Evolutionary conservation across 2,329 filamentous ascomycete genomes (phyloP).

Genomic region (Metarhizium guizhouense): DNA sequence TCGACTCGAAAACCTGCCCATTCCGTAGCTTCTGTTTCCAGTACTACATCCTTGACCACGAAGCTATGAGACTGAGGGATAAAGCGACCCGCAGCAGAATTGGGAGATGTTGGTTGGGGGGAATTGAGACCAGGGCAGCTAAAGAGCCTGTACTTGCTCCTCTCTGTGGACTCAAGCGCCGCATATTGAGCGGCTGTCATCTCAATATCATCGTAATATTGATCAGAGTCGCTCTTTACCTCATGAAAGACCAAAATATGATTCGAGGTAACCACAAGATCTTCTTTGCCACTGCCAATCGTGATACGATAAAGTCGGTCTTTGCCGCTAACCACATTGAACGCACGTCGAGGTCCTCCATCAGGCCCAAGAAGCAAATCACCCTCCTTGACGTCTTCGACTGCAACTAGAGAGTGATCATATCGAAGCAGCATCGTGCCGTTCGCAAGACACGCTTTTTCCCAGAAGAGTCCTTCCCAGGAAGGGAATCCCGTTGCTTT

Average conservation of each 20-base stretch:
- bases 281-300: slow-evolving; percentile 30
- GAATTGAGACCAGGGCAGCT: slow-evolving; percentile 22
- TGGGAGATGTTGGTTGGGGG: slow-evolving; percentile 10
- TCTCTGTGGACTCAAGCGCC: slow-evolving; percentile 25
- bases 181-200: slow-evolving; percentile 38
- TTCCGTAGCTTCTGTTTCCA: slow-evolving; percentile 32
- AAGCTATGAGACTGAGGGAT: slow-evolving; percentile 25
- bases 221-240: slow-evolving; percentile 14
- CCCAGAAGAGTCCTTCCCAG: slow-evolving; percentile 96
- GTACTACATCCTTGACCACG: slow-evolving; percentile 28
- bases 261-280: slow-evolving; percentile 39
- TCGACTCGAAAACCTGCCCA: slow-evolving; percentile 45
- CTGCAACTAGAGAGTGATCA: slow-evolving; percentile 33
- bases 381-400: slow-evolving; percentile 39
- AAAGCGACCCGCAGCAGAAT: slow-evolving; percentile 5
- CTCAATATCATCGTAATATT: slow-evolving; percentile 30
- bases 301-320: slow-evolving; percentile 40
- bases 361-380: slow-evolving; percentile 40
- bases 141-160: slow-evolving; percentile 25
- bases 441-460: slow-evolving; percentile 39
- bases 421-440: slow-evolving; percentile 34
- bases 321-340: slow-evolving; percentile 38
- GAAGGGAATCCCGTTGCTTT: slow-evolving; percentile 94
- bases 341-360: slow-evolving; percentile 35
- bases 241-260: slow-evolving; percentile 37